Evolutionary conservation across 805 yeast species (phyloP), one percentile per base, ranked within the genome.

Genomic region (Starmerella floris): DNA sequence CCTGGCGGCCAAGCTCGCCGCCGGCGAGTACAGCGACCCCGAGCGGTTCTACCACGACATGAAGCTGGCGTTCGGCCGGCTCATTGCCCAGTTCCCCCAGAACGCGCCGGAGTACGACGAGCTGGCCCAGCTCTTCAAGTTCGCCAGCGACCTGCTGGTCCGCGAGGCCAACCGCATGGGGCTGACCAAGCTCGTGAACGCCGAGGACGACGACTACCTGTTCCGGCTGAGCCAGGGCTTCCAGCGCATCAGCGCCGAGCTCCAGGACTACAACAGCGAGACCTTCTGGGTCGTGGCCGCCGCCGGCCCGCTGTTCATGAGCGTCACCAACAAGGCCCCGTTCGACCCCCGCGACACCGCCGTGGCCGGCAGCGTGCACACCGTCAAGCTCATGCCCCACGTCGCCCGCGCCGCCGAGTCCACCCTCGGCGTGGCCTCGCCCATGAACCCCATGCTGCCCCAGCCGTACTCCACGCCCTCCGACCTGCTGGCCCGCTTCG

Each of bases 241-340:
- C 49, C 47, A 50, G 13, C 46, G 50, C 8, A 48, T 62, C 25
- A 51, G 80, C 64, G 69, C 77, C 51, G 77, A 73, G 52, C 79
- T 81, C 63, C 74, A 73, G 52, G 77, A 81, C 53, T 83, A 91
- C 87, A 84, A 83, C 56, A 95, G 94, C 65, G 91, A 87, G 59
- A 74, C 85, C 0, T 69, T 72, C 47, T 72, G 69, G 45, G 60
- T 78, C 27, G 62, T 73, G 9, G 75, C 80, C 3, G 72, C 73
- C 17, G 72, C 72, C 33, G 84, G 78, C 32, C 94, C 95, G 13
- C 65, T 91, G 39, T 88, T 91, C 57, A 72, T 94, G 5, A 79
- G 94, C 0, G 62, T 79, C 30, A 69, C 73, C 27, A 69, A 73
- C 23, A 79, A 75, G 53, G 83, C 96, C 0, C 64, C 71, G 19